A percentile compares a stretch with the other conserved stretches of the same genome.
These are phyloP conservation scores for Sarocladium strictum DNA, from an alignment of 2,329 filamentous ascomycete species.

Conservation along the genomic window DNA sequence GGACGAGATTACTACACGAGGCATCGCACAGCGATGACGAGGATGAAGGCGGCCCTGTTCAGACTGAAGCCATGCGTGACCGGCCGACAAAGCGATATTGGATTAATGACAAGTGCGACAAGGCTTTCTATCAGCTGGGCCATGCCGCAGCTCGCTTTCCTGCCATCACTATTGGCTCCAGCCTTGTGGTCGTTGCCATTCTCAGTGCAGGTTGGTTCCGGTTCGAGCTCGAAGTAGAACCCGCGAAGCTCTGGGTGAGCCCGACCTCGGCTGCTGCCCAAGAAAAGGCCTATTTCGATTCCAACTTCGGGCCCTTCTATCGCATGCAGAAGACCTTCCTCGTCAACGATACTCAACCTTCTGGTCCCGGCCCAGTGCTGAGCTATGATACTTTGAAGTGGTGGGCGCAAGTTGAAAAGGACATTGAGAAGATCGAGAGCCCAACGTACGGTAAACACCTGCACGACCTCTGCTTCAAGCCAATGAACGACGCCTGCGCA, in stretches of 20 bases:
- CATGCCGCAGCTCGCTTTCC: slow-evolving; percentile 78
- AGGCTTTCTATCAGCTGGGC: slow-evolving; percentile 73
- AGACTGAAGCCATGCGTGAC: slow-evolving; percentile 71
- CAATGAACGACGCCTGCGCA: slow-evolving; percentile 81
- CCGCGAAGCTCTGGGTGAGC: slow-evolving; percentile 93
- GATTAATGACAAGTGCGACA: slow-evolving; percentile 78
- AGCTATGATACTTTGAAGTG: slow-evolving; percentile 83
- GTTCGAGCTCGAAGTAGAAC: slow-evolving; percentile 86
- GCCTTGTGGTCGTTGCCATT: slow-evolving; percentile 67
- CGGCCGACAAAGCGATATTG: slow-evolving; percentile 73
- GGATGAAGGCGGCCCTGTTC: slow-evolving; percentile 76
- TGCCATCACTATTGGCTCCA: slow-evolving; percentile 70
- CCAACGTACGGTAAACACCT: slow-evolving; percentile 61
- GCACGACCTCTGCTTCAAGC: slow-evolving; percentile 89
- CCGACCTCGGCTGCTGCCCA: slow-evolving; percentile 83
- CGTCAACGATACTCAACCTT: slow-evolving; percentile 72
- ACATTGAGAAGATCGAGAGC: slow-evolving; percentile 67
- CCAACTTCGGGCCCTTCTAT: slow-evolving; percentile 92
- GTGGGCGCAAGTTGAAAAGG: slow-evolving; percentile 89
- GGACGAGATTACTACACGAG: slow-evolving; percentile 82
- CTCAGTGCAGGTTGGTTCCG: slow-evolving; percentile 83
- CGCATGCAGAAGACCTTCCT: slow-evolving; percentile 89
- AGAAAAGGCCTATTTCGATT: slow-evolving; percentile 91
- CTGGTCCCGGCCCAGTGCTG: slow-evolving; percentile 67
- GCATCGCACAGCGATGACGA: slow-evolving; percentile 82